These are phyloP conservation scores for Ceratocystis colombiana DNA, from an alignment of 2,329 filamentous ascomycete genomes.

Conservation along the genomic window DNA sequence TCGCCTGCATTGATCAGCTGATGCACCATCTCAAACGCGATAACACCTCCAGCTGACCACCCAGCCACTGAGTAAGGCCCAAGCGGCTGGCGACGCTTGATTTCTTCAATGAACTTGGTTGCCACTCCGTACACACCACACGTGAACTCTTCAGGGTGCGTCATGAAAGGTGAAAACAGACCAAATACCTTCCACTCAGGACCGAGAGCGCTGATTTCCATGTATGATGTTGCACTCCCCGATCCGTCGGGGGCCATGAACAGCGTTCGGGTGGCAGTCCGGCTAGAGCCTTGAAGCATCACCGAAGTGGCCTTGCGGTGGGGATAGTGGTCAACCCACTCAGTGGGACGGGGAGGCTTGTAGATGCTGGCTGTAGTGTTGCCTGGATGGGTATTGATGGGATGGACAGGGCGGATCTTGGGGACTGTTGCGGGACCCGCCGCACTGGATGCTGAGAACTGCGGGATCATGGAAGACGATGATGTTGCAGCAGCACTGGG, in stretches of 20 bases:
- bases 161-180: conserved; percentile 54
- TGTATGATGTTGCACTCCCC: conserved; percentile 56
- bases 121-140: conserved; percentile 49
- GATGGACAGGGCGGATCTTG: conserved; percentile 27
- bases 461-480: background rate
- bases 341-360: conserved; percentile 35
- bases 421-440: conserved; percentile 18
- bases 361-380: conserved; percentile 42
- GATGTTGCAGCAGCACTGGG: background rate
- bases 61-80: conserved; percentile 61
- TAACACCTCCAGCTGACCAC: conserved; percentile 69
- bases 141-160: conserved; percentile 46
- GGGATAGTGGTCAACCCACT: conserved; percentile 37
- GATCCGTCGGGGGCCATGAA: conserved; percentile 48
- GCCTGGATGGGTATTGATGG: conserved; percentile 30
- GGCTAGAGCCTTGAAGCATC: conserved; percentile 43
- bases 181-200: conserved; percentile 44
- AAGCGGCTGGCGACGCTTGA: conserved; percentile 57
- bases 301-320: conserved; percentile 42
- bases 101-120: conserved; percentile 47
- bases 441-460: conserved; percentile 25
- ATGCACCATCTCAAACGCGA: conserved; percentile 56
- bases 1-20: conserved; percentile 50
- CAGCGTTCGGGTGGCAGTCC: conserved; percentile 40
- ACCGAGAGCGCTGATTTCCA: conserved; percentile 34